A percentile compares a stretch with the other conserved stretches of the same genome.
These are phyloP conservation scores for Panus rudis DNA, from an alignment of 768 basidiomycete species.

Conservation along the genomic window DNA sequence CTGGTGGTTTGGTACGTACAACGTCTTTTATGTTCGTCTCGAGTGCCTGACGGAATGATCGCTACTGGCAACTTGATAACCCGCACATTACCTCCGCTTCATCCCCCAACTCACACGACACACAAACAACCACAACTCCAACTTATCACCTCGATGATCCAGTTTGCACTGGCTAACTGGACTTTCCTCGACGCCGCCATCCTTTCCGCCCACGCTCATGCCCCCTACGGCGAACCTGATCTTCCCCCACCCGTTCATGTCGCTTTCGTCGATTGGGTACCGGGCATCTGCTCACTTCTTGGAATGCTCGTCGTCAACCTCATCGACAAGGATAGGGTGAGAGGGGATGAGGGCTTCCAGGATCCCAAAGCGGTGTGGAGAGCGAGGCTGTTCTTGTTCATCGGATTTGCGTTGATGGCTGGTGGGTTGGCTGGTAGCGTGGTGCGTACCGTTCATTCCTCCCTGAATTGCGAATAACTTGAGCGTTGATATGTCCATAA, in stretches of 20 bases:
- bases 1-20: slow-evolving; percentile 88
- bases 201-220: slow-evolving; percentile 77
- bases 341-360: slow-evolving; percentile 72
- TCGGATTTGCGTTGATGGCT: slow-evolving; percentile 96
- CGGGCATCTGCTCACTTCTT: slow-evolving; percentile 85
- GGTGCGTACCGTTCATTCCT: slow-evolving; percentile 53
- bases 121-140: neutral
- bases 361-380: slow-evolving; percentile 86
- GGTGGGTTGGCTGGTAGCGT: slow-evolving; percentile 96
- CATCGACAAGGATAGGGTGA: slow-evolving; percentile 89
- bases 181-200: slow-evolving; percentile 90
- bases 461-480: neutral
- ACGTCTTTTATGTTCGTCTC: too few relatives aligned
- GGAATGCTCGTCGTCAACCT: slow-evolving; percentile 91
- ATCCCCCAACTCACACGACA: neutral
- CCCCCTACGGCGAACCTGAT: slow-evolving; percentile 66
- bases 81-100: too few relatives aligned
- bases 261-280: slow-evolving; percentile 94
- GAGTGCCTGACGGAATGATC: neutral
- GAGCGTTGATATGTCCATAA: neutral
- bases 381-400: slow-evolving; percentile 83
- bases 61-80: too few relatives aligned
- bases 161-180: slow-evolving; percentile 97
- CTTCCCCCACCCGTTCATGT: slow-evolving; percentile 74
- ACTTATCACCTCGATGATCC: slow-evolving; percentile 1